phyloP scores from a whole-genome alignment of 495 filamentous ascomycete genomes.

The Neurospora sp. region DNA sequence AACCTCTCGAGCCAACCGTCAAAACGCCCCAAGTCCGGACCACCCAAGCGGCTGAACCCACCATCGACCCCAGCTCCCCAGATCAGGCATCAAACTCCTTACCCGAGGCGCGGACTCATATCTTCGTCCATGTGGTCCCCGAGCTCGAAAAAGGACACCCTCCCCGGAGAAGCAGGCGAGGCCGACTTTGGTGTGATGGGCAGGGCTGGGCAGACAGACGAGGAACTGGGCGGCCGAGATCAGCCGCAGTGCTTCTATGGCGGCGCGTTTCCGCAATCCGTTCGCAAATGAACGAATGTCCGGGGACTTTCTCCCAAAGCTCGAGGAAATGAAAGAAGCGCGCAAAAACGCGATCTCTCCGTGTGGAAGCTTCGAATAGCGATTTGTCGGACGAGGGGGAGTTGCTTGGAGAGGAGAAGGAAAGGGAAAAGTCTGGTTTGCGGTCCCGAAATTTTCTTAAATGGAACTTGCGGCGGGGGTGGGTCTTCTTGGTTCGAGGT shows the following conservation, averaged over 20 bases:
- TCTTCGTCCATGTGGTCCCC: slow-evolving; percentile 64
- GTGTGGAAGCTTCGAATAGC: slow-evolving; percentile 98
- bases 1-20: slow-evolving; percentile 41
- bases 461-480: neutral
- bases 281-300: slow-evolving; percentile 55
- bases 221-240: slow-evolving; percentile 51
- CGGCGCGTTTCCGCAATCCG: slow-evolving; percentile 88
- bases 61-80: slow-evolving; percentile 22
- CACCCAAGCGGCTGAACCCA: slow-evolving; percentile 28
- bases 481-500: neutral
- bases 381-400: slow-evolving; percentile 97
- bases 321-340: slow-evolving; percentile 24
- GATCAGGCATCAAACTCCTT: slow-evolving; percentile 13
- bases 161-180: neutral
- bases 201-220: slow-evolving; percentile 35
- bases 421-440: slow-evolving; percentile 18
- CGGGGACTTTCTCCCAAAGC: slow-evolving; percentile 99
- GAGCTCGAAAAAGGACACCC: slow-evolving; percentile 11
- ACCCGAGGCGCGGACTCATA: slow-evolving; percentile 65
- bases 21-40: slow-evolving; percentile 29
- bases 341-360: slow-evolving; percentile 46
- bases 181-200: slow-evolving; percentile 28
- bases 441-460: slow-evolving; percentile 16
- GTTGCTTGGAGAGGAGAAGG: slow-evolving; percentile 32
- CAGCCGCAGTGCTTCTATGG: slow-evolving; percentile 89